Evolutionary conservation across 2,329 filamentous ascomycete species (phyloP), one percentile per base, ranked within the genome.

Genomic region (Cercospora brassicicola): DNA sequence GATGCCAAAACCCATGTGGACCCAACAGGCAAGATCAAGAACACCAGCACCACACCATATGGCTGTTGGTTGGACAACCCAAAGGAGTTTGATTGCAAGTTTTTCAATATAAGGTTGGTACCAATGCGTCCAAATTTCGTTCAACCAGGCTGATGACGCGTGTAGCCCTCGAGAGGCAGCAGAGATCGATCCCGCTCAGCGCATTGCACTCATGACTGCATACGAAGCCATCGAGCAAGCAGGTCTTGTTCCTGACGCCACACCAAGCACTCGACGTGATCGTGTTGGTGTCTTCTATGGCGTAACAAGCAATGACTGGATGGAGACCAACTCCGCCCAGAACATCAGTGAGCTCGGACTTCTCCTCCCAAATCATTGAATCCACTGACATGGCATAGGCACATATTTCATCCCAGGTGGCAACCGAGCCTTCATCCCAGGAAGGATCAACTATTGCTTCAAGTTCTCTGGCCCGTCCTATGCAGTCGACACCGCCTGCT

Each of bases 281-380:
- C 55, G 62, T 7, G 48, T 69, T 11, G 68, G 56, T 10, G 53
- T 59, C 45, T 69, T 62, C 51, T 65, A 53, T n/a, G 66, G 66
- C 23, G n/a, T 59, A 4, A 66, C 68, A 3, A 66, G 57, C 15
- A 51, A 67, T 23, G 68, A 70, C 30, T 70, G 63, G 53, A 66
- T 66, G 6, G 75, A 75, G 51, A 64, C 69, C 28, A 76, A 75
- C 51, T 36, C 28, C 2, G 70, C n/a, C 1, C 74, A 77, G 64
- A 67, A 72, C 18, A 56, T 31, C 31, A 64, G 51, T 48, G 4
- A 61, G 55, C 67, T 20, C 18, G 4, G 3, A 9, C 2, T 20
- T 1, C 1, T 20, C 7, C 10, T 45, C n/a, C n/a, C 42, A 20
- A 1, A 10, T 11, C 4, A 45, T 13, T n/a, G 18, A 10, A 45